These are phyloP conservation scores for Lenwebbia sp. DNA, from an alignment of 345 rosid genomes.

Conservation along the genomic window DNA sequence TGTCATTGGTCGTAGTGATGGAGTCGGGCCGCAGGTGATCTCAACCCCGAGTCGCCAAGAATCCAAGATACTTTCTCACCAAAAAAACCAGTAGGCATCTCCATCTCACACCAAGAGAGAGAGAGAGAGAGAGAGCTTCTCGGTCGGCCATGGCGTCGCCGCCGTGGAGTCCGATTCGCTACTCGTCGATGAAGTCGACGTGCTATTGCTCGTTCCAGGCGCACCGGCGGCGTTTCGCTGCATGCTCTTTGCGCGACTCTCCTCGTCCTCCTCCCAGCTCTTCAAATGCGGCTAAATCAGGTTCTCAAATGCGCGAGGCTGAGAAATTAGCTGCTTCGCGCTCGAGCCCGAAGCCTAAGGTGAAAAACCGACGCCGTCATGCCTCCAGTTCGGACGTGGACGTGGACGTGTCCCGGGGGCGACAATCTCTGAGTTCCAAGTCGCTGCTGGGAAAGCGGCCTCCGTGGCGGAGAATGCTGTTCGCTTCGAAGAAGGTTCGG, in stretches of 20 bases:
- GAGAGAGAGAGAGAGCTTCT: background rate
- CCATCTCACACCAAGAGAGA: background rate
- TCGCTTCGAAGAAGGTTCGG: conserved; percentile 31
- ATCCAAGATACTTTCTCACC: background rate
- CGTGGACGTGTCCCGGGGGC: background rate
- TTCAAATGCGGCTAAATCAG: background rate
- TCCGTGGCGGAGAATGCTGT: conserved; percentile 23
- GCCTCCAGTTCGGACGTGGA: background rate
- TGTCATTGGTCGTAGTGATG: background rate
- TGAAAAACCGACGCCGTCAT: background rate
- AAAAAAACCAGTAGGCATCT: background rate
- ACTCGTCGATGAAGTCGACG: background rate
- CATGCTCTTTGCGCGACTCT: background rate
- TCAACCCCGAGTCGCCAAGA: background rate
- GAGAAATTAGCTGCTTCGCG: background rate
- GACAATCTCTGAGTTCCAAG: conserved; percentile 3
- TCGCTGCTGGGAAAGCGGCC: conserved; percentile 24
- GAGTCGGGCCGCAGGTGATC: background rate
- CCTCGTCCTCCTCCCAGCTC: background rate
- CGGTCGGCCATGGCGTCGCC: conserved; percentile 4
- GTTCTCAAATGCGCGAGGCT: background rate
- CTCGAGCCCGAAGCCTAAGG: background rate
- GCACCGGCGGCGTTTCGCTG: background rate
- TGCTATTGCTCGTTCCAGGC: background rate
- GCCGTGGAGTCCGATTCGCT: background rate